Evolutionary conservation across 2,329 filamentous ascomycete genomes (phyloP), one percentile per base, ranked within the genome.

Genomic region (Colletotrichum horii): DNA sequence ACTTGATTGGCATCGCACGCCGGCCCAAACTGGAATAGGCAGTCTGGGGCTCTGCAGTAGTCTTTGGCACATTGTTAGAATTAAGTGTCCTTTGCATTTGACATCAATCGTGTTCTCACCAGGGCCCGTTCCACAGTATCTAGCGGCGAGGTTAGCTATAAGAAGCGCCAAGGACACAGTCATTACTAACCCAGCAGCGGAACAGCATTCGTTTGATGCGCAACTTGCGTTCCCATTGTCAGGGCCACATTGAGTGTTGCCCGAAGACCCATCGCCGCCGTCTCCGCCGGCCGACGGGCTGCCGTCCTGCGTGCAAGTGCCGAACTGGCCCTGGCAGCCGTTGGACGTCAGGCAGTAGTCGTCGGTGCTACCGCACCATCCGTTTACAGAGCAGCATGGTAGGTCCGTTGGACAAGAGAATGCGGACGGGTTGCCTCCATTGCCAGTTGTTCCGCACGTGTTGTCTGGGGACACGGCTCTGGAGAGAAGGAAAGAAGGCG

Each of bases 1-100:
- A 8, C 90, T 89, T 36, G 84, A 79, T 91, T 90, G 67, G 86
- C 89, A 78, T 91, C 89, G 79, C 90, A 92, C 16, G 82, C 87
- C 19, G 89, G 83, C 19, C 88, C 89, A 77, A 88, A 90, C 77
- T 85, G 80, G 78, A 90, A 88, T 75, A 88, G 84, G 77, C 90
- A 92, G 78, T 90, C 90, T 14, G 90, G 90, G 55, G 89, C 86
- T 73, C 84, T 84, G 81, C 90, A 91, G 81, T 90, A 52, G 16
- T 76, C 74, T 43, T 43, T 70, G 48, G 8, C 12, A 52, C 7
- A 43, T 24, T 43, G n/a, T 43, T n/a, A 66, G 28, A 38, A 43
- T 28, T 34, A 56, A 24, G 30, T 32, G 60, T 24, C 9, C 12
- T 22, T 64, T 30, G 15, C 32, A 8, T 74, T 58, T 48, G 11